Base-by-base conservation (phyloP, 1,139 yeast genomes). In the Taiozyma sp. region DNA sequence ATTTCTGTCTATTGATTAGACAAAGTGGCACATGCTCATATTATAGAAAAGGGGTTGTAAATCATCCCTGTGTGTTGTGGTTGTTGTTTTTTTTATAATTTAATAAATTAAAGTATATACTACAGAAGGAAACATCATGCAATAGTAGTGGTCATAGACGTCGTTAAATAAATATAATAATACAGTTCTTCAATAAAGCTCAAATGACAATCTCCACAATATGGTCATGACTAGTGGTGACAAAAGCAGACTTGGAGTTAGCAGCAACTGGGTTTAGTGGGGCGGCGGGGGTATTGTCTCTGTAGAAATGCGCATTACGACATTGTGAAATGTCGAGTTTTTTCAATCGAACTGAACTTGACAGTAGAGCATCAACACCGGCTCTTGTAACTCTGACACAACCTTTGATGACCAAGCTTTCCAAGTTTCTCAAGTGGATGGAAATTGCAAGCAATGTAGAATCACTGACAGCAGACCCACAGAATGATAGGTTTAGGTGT, bases 381-480 rank as follows among this genome's bases (percentile, higher is more conserved):
- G 86, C 83, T 59, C 88, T 72, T 1, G 93, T 85, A 3, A 85
- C 90, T 55, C 91, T 72, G 13, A 84, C 75, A 66, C 95, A 86
- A 1, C 93, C 93, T 45, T 80, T 81, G 29, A 85, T 70, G 3
- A 72, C 68, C 50, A 86, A 68, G 28, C 68, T 65, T 50, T 76
- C 75, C 52, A 86, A 68, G 41, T 71, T 64, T 53, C 73, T 65
- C 51, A 81, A 66, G 51, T 79, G 81, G 44, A 83, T 67, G 1
- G 88, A 81, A n/a, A 86, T 73, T 1, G 85, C 77, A 32, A 80
- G 74, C 45, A 85, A 65, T 0, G 88, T 81, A 24, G 83, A 75
- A 61, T 86, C 93, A 61, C 88, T 81, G 5, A 86, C 89, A 0
- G 93, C 91, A 46, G 87, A 79, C 2, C 93, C 93, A 67, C 93